These are phyloP conservation scores for Sugiyamaella japonica DNA, from an alignment of 1,139 yeast species.

Conservation along the genomic window DNA sequence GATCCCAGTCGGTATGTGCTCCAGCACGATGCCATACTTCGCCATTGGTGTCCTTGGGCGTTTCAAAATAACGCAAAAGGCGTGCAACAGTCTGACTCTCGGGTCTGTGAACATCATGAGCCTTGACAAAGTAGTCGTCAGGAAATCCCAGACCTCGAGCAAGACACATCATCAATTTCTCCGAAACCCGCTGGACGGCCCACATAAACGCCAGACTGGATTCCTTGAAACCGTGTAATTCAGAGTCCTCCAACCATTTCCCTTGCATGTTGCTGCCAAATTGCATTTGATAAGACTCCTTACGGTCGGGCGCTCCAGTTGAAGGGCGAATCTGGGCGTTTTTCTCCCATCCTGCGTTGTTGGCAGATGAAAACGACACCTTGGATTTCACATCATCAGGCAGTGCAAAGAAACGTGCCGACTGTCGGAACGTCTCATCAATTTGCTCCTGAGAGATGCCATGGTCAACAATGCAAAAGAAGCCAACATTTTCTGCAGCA, in stretches of 20 bases:
- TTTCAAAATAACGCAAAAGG: conserved; percentile 3
- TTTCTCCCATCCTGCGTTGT: neutral
- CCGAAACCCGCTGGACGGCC: conserved; percentile 4
- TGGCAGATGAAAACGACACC: conserved; percentile 7
- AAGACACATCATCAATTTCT: neutral
- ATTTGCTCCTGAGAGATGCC: conserved; percentile 11
- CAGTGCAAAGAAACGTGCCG: conserved; percentile 13
- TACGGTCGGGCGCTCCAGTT: conserved; percentile 12
- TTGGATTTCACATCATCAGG: conserved; percentile 14
- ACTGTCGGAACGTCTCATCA: conserved; percentile 9
- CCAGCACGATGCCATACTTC: conserved; percentile 9
- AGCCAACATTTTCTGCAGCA: conserved; percentile 16
- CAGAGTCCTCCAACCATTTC: neutral
- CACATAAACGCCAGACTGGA: conserved; percentile 10
- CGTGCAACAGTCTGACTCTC: neutral
- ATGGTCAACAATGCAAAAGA: conserved; percentile 14
- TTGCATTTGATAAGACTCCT: conserved; percentile 17
- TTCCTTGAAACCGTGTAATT: neutral
- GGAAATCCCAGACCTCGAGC: conserved; percentile 12
- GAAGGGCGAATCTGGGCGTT: neutral
- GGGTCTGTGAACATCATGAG: conserved; percentile 5
- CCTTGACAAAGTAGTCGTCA: conserved; percentile 2
- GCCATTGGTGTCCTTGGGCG: neutral
- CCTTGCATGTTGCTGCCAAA: conserved; percentile 10
- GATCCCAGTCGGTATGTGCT: conserved; percentile 17